Evolutionary conservation across 2,329 filamentous ascomycete species (phyloP).

Genomic region (Aureobasidium sp.): DNA sequence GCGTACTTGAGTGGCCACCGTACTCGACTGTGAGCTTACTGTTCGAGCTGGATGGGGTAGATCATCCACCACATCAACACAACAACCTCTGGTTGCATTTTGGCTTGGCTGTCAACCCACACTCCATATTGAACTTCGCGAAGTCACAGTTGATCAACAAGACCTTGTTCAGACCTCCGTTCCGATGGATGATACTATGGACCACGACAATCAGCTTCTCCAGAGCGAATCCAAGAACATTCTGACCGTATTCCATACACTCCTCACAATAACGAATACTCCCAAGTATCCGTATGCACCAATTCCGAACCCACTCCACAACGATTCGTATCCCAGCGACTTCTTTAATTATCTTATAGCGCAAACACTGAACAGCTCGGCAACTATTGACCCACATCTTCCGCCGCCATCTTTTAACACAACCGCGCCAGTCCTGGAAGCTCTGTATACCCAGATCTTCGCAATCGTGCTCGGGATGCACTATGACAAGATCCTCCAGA

Average conservation of each 20-base stretch:
- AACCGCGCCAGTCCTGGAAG: conserved; percentile 28
- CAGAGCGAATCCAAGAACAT: not conserved
- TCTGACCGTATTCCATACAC: not conserved
- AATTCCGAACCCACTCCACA: conserved; percentile 49
- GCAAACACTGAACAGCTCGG: conserved; percentile 31
- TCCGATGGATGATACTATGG: not conserved
- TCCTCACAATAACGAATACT: not conserved
- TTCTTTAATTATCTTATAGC: conserved; percentile 56
- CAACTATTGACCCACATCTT: conserved; percentile 40
- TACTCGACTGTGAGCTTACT: not conserved
- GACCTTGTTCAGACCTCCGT: conserved; percentile 33
- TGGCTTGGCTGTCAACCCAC: conserved; percentile 36
- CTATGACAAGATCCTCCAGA: conserved; percentile 41
- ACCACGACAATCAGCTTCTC: not conserved
- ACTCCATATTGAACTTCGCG: conserved; percentile 37
- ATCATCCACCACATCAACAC: not conserved
- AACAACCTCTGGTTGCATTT: not conserved
- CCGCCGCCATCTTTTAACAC: conserved; percentile 37
- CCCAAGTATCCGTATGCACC: not conserved
- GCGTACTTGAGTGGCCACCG: not conserved
- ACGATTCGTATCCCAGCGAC: conserved; percentile 48
- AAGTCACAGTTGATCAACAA: conserved; percentile 36
- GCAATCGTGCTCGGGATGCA: conserved; percentile 52
- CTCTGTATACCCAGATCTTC: conserved; percentile 44
- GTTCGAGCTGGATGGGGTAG: not conserved